Evolutionary conservation across 148 eudicot species (phyloP).

Genomic region (Rhododendron vialii): DNA sequence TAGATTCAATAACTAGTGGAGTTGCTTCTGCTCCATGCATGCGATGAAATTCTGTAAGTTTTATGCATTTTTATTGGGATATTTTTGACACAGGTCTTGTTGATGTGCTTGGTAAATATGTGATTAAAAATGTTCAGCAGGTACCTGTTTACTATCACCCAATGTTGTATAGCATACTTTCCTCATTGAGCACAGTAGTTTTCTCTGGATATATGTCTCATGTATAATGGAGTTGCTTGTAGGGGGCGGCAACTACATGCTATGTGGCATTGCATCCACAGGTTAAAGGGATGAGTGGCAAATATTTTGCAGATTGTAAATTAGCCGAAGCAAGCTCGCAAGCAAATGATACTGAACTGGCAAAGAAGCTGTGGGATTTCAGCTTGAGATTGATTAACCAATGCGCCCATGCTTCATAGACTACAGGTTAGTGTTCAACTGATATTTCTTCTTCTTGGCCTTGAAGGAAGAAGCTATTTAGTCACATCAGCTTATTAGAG

Average conservation of each 20-base stretch:
- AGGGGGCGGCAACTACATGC: conserved; percentile 4
- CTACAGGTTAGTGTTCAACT: background rate
- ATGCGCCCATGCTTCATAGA: background rate
- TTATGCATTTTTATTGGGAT: background rate
- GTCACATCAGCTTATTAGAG: background rate
- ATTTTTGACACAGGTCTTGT: conserved; percentile 40
- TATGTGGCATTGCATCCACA: background rate
- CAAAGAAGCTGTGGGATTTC: conserved; percentile 56
- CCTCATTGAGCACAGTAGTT: background rate
- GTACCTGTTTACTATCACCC: conserved; percentile 16
- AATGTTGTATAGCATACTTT: background rate
- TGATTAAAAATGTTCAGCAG: conserved; percentile 60
- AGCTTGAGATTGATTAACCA: conserved; percentile 31
- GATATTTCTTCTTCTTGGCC: background rate
- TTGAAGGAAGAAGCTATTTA: background rate
- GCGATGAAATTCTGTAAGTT: background rate
- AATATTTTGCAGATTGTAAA: conserved; percentile 52
- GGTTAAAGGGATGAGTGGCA: conserved; percentile 47
- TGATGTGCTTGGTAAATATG: conserved; percentile 32
- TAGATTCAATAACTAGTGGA: background rate
- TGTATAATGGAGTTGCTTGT: background rate
- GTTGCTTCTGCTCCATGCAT: background rate
- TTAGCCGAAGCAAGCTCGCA: conserved; percentile 36
- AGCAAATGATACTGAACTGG: conserved; percentile 43
- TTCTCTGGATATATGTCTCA: background rate